Percentiles rank a stretch among this genome's conserved stretches.
Conservation (phyloP, 805 yeast species). For the Spathaspora hagerdaliae region DNA sequence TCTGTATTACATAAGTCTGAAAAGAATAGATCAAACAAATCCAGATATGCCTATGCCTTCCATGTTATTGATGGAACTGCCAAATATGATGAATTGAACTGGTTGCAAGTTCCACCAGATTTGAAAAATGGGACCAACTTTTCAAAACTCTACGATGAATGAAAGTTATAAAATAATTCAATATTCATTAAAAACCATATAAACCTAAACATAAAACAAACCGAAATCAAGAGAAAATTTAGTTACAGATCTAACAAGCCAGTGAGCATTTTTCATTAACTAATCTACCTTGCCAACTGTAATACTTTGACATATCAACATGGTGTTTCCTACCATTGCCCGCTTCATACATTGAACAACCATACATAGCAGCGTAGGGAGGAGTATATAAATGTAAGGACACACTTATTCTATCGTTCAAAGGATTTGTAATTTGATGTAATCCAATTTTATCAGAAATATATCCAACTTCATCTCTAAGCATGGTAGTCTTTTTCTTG, state of each 20-base stretch:
- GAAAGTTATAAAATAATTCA: not conserved
- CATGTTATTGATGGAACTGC: conserved; percentile 70
- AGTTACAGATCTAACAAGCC: conserved; percentile 11
- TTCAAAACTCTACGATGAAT: conserved; percentile 37
- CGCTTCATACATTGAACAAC: conserved; percentile 49
- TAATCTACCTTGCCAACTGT: conserved; percentile 56
- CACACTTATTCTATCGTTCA: conserved; percentile 42
- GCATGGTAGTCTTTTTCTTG: conserved; percentile 22
- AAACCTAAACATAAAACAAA: not conserved
- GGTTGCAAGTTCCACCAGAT: conserved; percentile 74
- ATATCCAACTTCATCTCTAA: conserved; percentile 52
- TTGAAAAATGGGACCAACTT: conserved; percentile 57
- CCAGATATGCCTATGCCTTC: conserved; percentile 76
- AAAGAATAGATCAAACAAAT: conserved; percentile 47
- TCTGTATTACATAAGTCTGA: conserved; percentile 71
- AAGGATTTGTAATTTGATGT: conserved; percentile 57
- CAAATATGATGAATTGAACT: conserved; percentile 60
- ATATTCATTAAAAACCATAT: not conserved
- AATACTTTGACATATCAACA: conserved; percentile 56
- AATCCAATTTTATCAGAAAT: conserved; percentile 64
- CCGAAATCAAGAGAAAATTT: not conserved
- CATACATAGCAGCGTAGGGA: conserved; percentile 64
- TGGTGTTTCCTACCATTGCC: conserved; percentile 47
- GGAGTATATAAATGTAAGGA: conserved; percentile 74
- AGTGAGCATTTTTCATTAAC: conserved; percentile 21